Evolutionary conservation across 345 rosid species (phyloP).

Genomic region (Odontarrhena argentea): DNA sequence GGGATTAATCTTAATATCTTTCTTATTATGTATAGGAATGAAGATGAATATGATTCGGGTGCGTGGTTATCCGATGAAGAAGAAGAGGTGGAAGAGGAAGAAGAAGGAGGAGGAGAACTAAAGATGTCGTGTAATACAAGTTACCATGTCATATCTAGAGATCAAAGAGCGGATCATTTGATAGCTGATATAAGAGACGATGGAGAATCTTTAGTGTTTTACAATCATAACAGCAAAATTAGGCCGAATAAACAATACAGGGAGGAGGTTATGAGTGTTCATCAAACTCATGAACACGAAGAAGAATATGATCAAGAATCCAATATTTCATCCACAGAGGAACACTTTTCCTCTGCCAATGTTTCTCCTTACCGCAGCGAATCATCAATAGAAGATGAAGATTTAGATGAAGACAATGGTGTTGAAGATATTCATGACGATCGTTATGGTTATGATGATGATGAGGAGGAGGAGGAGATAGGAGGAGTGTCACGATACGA

Average conservation of each 20-base stretch:
- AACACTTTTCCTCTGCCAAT: slow-evolving; percentile 47
- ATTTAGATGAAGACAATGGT: slow-evolving; percentile 1
- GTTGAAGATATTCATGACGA: slow-evolving; percentile 38
- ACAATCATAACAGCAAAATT: slow-evolving; percentile 25
- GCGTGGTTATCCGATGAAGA: slow-evolving; percentile 60
- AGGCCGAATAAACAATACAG: background rate
- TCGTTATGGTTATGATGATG: slow-evolving; percentile 28
- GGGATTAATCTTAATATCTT: background rate
- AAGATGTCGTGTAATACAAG: slow-evolving; percentile 40
- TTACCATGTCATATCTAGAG: slow-evolving; percentile 46
- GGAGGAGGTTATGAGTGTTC: slow-evolving; percentile 35
- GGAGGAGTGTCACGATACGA: slow-evolving; percentile 31
- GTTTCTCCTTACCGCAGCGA: slow-evolving; percentile 53
- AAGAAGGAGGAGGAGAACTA: slow-evolving; percentile 41
- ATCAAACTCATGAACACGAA: slow-evolving; percentile 30
- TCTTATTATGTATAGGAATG: slow-evolving; percentile 48
- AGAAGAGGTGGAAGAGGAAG: slow-evolving; percentile 57
- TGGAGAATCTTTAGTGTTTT: slow-evolving; percentile 60
- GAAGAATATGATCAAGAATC: slow-evolving; percentile 42
- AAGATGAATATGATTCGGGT: slow-evolving; percentile 56
- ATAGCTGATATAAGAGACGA: slow-evolving; percentile 67
- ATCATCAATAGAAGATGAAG: slow-evolving; percentile 43
- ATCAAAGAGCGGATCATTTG: slow-evolving; percentile 45
- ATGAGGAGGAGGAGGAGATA: slow-evolving; percentile 37
- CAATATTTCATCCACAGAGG: slow-evolving; percentile 40